Evolutionary conservation across 202 grass and related monocot species (phyloP), one percentile per base, ranked within the genome.

Genomic region (Panicum hallii): DNA sequence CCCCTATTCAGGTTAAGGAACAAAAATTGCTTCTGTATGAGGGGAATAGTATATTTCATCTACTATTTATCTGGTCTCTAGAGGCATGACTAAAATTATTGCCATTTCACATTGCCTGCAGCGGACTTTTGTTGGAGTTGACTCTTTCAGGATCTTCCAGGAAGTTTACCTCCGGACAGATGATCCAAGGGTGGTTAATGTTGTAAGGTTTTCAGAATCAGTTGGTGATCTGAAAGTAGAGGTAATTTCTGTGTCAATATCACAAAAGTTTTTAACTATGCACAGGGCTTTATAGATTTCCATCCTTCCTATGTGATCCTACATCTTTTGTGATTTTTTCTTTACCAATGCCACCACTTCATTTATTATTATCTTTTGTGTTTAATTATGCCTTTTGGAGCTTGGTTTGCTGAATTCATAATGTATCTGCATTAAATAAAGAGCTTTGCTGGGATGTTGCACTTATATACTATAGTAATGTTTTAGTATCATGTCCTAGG

Each of bases 61-160:
- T 75, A 72, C 4, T 28, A 80, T 75, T 75, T 85, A 6, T 75
- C 23, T 70, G 45, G 8, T 46, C 13, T 61, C 19, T 83, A 16
- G 28, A 55, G 0, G 54, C 2, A 68, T 38, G 68, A 69, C 60
- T 84, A n/a, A 64, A 75, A 46, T 75, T 72, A 32, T 73, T 81
- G 20, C 50, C 48, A 61, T 64, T 61, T 81, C 41, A 77, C 46
- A 79, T 78, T 46, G 12, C 72, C 15, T 90, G 54, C 90, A 98
- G 95, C 92, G 93, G 81, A 98, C 89, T 67, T 98, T 98, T 58
- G 95, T 98, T 70, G 95, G 92, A 70, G 95, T 98, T 43, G 95
- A 98, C 60, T 78, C 89, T 52, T 98, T 98, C 87, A 90, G 77
- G 67, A 95, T 98, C 73, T 95, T 95, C 92, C 95, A 95, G 85